phyloP scores from a whole-genome alignment of 768 basidiomycete genomes.

The Dentipellis fragilis region DNA sequence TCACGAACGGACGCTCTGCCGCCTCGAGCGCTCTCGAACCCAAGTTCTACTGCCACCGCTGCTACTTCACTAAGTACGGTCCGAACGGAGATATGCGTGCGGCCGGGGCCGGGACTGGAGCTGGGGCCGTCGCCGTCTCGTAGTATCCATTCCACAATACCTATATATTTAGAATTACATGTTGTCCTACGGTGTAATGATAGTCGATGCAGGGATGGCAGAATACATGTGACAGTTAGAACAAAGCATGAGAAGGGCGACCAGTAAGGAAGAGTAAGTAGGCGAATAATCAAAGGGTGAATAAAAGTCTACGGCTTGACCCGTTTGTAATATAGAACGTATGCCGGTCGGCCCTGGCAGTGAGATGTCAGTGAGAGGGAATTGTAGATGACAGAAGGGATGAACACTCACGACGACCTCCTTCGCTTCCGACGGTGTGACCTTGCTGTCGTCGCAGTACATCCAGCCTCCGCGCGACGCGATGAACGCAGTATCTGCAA shows the following conservation, averaged over 20 bases:
- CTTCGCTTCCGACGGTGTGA: constrained; percentile 60
- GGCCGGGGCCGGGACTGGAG: background rate
- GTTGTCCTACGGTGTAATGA: constrained; percentile 14
- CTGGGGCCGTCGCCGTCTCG: background rate
- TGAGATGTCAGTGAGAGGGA: constrained; percentile 10
- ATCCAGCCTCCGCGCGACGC: constrained; percentile 83
- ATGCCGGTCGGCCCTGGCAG: constrained; percentile 54
- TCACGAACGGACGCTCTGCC: constrained; percentile 12
- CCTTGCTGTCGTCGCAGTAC: constrained; percentile 89
- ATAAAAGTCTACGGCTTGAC: constrained; percentile 10
- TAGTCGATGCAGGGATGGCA: constrained; percentile 10
- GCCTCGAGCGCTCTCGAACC: constrained; percentile 5
- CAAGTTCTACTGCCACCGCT: constrained; percentile 34
- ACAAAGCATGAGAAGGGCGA: background rate
- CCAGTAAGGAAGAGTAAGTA: background rate
- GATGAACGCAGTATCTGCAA: constrained; percentile 84
- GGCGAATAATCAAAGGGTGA: background rate
- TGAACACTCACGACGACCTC: constrained; percentile 68
- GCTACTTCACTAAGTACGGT: constrained; percentile 25
- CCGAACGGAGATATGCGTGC: constrained; percentile 9
- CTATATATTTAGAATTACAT: constrained; percentile 14
- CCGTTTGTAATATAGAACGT: constrained; percentile 76
- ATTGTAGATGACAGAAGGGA: constrained; percentile 8
- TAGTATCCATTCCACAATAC: background rate
- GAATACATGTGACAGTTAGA: constrained; percentile 10